These are phyloP conservation scores for Xylariaceae sp. DNA, from an alignment of 2,329 filamentous ascomycete species.

Conservation along the genomic window DNA sequence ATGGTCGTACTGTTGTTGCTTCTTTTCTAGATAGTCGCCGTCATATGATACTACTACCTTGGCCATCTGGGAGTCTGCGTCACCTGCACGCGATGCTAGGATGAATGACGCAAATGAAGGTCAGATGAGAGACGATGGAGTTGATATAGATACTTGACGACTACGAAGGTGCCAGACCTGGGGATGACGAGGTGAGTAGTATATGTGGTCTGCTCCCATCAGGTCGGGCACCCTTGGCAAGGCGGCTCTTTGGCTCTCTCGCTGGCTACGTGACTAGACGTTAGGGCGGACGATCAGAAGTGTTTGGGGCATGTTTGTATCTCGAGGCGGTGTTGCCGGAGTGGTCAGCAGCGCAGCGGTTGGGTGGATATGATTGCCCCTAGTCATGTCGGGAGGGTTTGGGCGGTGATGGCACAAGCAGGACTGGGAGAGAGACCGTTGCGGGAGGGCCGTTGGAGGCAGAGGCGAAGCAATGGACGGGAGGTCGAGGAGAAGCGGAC, in stretches of 20 bases:
- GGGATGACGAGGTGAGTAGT: neutral
- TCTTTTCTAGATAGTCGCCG: neutral
- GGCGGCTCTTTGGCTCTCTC: neutral
- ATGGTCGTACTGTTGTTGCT: neutral
- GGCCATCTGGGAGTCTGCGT: neutral
- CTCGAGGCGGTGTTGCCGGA: neutral
- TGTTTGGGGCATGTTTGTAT: neutral
- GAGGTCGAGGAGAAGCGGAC: neutral
- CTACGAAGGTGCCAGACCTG: neutral
- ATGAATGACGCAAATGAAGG: constrained; percentile 1
- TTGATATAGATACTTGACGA: neutral
- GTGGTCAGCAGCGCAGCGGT: neutral
- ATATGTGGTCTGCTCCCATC: constrained; percentile 11
- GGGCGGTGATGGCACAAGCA: constrained; percentile 14
- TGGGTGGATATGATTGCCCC: neutral
- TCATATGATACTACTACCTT: neutral
- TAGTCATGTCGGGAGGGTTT: neutral
- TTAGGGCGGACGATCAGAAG: neutral
- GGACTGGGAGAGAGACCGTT: neutral
- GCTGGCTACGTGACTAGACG: neutral
- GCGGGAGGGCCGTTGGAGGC: neutral
- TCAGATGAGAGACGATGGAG: constrained; percentile 3
- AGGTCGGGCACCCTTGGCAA: constrained; percentile 3
- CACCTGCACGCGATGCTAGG: constrained; percentile 1
- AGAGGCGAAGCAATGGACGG: neutral